A percentile compares a stretch with the other conserved stretches of the same genome.
phyloP scores from a whole-genome alignment of 805 yeast genomes.

The Zygosaccharomyces rouxii region DNA sequence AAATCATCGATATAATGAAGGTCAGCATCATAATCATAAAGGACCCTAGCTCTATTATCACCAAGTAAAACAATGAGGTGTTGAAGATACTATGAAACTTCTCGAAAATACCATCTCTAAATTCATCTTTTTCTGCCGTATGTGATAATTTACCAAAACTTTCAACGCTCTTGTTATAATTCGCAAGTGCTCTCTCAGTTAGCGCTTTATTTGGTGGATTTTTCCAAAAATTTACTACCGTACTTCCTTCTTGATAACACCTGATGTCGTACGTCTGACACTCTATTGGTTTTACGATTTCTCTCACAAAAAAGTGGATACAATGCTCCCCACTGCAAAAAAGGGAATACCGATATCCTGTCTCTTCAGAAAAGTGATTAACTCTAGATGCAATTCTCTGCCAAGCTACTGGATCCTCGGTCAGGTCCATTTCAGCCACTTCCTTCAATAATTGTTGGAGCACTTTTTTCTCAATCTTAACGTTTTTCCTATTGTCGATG shows the following conservation, averaged over 20 bases:
- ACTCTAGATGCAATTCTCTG: slow-evolving; percentile 3
- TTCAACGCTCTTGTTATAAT: neutral
- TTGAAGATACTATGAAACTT: slow-evolving; percentile 1
- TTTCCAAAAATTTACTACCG: neutral
- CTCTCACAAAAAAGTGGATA: neutral
- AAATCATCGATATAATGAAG: too few relatives aligned
- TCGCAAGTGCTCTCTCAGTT: neutral
- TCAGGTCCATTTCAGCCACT: slow-evolving; percentile 3
- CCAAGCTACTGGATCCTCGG: neutral
- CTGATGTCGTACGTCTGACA: slow-evolving; percentile 1
- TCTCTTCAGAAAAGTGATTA: neutral
- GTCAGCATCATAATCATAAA: too few relatives aligned
- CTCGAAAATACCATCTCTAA: neutral
- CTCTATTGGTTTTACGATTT: slow-evolving; percentile 2
- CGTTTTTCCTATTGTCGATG: neutral
- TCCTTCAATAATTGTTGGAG: slow-evolving; percentile 1
- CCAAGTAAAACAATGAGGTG: too few relatives aligned
- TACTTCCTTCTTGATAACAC: neutral
- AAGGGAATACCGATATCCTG: neutral
- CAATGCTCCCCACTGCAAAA: slow-evolving; percentile 3
- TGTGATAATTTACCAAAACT: neutral
- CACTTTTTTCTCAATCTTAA: neutral
- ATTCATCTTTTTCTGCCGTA: neutral
- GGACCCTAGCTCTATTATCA: too few relatives aligned
- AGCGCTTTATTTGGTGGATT: neutral